These are phyloP conservation scores for Volvariella volvacea DNA, from an alignment of 1,284 basidiomycete genomes.

Conservation along the genomic window DNA sequence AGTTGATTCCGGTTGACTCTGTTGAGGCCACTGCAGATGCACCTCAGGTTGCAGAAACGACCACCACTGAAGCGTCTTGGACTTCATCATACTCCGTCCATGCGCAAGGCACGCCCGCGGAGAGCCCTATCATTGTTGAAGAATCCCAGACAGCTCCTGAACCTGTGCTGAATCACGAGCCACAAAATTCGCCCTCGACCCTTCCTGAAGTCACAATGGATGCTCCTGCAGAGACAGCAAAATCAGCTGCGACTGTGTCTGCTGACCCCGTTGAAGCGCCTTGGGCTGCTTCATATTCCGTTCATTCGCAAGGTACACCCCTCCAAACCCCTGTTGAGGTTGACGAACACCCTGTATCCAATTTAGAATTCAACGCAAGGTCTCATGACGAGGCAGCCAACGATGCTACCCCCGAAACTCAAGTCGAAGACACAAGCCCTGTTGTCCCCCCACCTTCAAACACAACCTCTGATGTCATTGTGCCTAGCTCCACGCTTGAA, in stretches of 20 bases:
- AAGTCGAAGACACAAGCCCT: background rate
- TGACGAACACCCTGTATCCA: slow-evolving; percentile 1
- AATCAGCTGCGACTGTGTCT: background rate
- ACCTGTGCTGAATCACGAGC: background rate
- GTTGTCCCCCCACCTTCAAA: background rate
- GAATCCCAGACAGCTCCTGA: background rate
- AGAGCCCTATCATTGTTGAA: background rate
- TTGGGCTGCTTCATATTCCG: slow-evolving; percentile 23
- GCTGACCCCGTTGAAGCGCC: no score
- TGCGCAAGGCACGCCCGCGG: slow-evolving; percentile 20
- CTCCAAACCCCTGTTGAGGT: slow-evolving; percentile 1
- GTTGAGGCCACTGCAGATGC: no score
- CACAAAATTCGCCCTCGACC: background rate
- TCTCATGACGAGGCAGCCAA: no score
- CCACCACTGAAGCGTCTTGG: slow-evolving; percentile 10
- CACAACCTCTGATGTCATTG: no score
- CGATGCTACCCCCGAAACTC: background rate
- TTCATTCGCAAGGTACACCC: slow-evolving; percentile 21
- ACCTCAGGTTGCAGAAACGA: no score
- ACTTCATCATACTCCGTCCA: slow-evolving; percentile 23
- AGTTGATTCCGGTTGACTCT: no score
- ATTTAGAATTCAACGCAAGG: no score
- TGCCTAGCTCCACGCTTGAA: background rate
- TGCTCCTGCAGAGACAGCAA: background rate
- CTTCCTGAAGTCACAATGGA: background rate